Evolutionary conservation across 345 rosid genomes (phyloP).

Genomic region (Citrus australasica): DNA sequence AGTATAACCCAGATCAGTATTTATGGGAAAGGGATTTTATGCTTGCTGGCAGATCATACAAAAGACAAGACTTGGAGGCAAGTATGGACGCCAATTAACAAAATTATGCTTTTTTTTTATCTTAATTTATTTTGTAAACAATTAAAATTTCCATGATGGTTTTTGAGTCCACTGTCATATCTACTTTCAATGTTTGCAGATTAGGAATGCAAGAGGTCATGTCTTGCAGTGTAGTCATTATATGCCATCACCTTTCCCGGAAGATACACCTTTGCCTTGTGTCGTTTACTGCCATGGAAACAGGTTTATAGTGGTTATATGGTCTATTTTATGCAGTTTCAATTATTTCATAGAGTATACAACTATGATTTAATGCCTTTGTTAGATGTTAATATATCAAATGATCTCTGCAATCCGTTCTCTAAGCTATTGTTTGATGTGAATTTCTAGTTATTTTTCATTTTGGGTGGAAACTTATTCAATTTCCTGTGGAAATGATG

Average conservation of each 20-base stretch:
- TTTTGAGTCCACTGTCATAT: slow-evolving; percentile 13
- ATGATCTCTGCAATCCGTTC: neutral
- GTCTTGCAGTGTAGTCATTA: slow-evolving; percentile 89
- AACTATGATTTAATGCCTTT: neutral
- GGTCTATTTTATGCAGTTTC: neutral
- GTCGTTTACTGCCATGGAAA: slow-evolving; percentile 98
- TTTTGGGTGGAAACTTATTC: slow-evolving; percentile 22
- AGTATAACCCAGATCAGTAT: slow-evolving; percentile 86
- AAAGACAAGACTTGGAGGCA: slow-evolving; percentile 96
- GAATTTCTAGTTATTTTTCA: neutral
- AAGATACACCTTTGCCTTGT: slow-evolving; percentile 82
- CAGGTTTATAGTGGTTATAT: slow-evolving; percentile 41
- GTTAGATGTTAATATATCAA: neutral
- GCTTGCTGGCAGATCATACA: slow-evolving; percentile 71
- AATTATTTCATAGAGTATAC: slow-evolving; percentile 4
- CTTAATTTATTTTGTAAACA: neutral
- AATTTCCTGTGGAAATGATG: slow-evolving; percentile 18
- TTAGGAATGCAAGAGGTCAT: slow-evolving; percentile 78
- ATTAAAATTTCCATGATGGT: neutral
- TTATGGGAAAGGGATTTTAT: slow-evolving; percentile 87
- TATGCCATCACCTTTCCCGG: slow-evolving; percentile 56
- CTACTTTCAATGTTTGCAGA: slow-evolving; percentile 44
- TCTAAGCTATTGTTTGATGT: neutral
- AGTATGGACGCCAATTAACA: slow-evolving; percentile 42
- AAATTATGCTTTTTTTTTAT: neutral